Evolutionary conservation across 176 grass and related monocot genomes (phyloP).

Genomic region (Alloteropsis semialata): DNA sequence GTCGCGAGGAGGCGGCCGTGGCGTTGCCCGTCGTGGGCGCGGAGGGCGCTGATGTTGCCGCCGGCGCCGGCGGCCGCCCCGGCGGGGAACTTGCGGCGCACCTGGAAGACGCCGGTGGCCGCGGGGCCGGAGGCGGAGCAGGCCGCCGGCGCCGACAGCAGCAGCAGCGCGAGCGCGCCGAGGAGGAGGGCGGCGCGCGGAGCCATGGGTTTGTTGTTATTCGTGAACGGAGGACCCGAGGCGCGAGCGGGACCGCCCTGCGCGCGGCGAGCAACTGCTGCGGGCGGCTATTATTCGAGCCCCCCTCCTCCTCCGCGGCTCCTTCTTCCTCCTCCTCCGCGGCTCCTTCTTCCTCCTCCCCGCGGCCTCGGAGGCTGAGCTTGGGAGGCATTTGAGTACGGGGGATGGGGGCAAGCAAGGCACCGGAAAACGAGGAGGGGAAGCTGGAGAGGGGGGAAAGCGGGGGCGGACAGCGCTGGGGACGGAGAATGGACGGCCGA

Average conservation of each 20-base stretch:
- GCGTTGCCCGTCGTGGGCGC: constrained; percentile 50
- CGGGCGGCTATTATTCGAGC: not conserved
- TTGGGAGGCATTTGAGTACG: not conserved
- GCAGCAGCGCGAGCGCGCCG: not conserved
- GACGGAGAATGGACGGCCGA: not conserved
- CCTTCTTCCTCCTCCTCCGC: not conserved
- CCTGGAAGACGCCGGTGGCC: constrained; percentile 38
- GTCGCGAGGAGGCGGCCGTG: constrained; percentile 49
- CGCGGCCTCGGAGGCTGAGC: not conserved
- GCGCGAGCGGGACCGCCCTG: not conserved
- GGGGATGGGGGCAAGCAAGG: not conserved
- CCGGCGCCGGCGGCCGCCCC: not conserved
- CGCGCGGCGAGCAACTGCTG: not conserved
- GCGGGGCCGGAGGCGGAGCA: not conserved
- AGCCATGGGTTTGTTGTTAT: not conserved
- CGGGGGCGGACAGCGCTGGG: not conserved
- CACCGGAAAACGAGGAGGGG: not conserved
- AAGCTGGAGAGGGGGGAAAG: not conserved
- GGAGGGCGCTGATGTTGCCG: constrained; percentile 23
- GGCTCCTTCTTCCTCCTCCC: not conserved
- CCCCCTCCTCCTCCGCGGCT: not conserved
- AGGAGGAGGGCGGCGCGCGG: constrained; percentile 12
- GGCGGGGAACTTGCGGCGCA: constrained; percentile 35
- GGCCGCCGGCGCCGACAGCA: not conserved
- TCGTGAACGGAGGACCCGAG: no score